Conservation (phyloP, 441 rosid species). For the Croton setiger region DNA sequence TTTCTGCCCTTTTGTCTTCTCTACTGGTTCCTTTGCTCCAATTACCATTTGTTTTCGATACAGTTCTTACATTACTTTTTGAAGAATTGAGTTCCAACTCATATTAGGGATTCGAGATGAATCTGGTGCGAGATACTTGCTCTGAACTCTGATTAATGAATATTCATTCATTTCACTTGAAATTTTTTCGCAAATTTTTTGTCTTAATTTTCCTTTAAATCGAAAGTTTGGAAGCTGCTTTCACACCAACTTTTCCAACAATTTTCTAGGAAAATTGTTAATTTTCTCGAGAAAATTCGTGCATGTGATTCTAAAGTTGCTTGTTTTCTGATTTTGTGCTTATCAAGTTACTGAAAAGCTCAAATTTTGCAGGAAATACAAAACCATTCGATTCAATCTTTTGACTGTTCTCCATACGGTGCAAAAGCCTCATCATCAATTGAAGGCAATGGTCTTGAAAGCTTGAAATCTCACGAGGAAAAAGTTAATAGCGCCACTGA, state of each 20-base stretch:
- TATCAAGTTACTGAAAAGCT: neutral
- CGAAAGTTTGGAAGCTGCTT: neutral
- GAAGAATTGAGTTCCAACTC: conserved; percentile 17
- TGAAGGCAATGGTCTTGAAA: conserved; percentile 13
- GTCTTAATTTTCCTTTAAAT: neutral
- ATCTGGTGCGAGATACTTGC: conserved; percentile 34
- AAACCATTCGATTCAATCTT: conserved; percentile 18
- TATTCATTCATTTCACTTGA: conserved; percentile 6
- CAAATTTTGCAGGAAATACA: conserved; percentile 28
- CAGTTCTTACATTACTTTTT: neutral
- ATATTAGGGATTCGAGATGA: conserved; percentile 42
- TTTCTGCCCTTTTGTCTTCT: neutral
- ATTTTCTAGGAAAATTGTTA: conserved; percentile 7
- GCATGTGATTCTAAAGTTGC: too few relatives aligned
- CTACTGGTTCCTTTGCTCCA: neutral
- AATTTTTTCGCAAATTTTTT: neutral
- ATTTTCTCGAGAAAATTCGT: conserved; percentile 14
- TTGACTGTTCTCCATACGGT: conserved; percentile 9
- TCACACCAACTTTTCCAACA: neutral
- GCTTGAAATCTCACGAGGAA: conserved; percentile 3
- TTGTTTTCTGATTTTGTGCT: too few relatives aligned
- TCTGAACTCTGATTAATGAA: neutral
- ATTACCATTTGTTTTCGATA: neutral
- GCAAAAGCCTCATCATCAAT: conserved; percentile 14
- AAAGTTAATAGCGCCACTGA: conserved; percentile 13